Evolutionary conservation across 192 early-diverging fungal species (phyloP).

Genomic region (Dispira simplex): DNA sequence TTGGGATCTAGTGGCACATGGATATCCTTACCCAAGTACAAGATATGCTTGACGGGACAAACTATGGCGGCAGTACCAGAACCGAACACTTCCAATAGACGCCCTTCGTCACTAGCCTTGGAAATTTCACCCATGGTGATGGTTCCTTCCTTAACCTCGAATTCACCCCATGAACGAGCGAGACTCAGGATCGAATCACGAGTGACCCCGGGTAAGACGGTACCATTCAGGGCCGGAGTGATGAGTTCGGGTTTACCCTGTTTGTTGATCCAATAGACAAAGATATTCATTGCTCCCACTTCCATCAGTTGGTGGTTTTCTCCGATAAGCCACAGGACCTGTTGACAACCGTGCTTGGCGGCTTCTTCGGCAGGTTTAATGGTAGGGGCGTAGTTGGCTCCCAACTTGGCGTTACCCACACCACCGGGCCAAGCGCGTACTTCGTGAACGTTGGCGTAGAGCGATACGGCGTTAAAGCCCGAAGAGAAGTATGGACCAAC

Average conservation of each 20-base stretch:
- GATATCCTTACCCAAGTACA: constrained; percentile 62
- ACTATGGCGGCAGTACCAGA: constrained; percentile 94
- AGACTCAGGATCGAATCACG: constrained; percentile 81
- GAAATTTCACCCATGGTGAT: constrained; percentile 66
- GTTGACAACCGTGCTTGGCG: constrained; percentile 76
- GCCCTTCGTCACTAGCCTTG: constrained; percentile 57
- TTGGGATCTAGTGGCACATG: constrained; percentile 76
- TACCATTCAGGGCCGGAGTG: constrained; percentile 86
- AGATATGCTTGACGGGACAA: constrained; percentile 75
- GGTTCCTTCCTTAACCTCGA: constrained; percentile 73
- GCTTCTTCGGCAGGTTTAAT: constrained; percentile 68
- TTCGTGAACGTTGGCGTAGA: constrained; percentile 71
- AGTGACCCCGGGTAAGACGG: constrained; percentile 90
- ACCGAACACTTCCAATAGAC: constrained; percentile 88
- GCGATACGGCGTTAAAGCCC: constrained; percentile 74
- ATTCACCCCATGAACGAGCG: constrained; percentile 65
- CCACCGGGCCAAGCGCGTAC: constrained; percentile 93
- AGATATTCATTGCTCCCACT: constrained; percentile 97
- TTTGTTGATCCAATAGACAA: constrained; percentile 76
- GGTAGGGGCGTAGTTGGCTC: constrained; percentile 39
- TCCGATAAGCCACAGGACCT: constrained; percentile 94
- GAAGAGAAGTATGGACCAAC: constrained; percentile 95
- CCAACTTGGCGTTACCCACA: constrained; percentile 85
- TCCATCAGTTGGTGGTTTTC: constrained; percentile 73
- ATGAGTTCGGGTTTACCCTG: constrained; percentile 68